These are phyloP conservation scores for Echeveria elegans DNA, from an alignment of 164 flowering plant species.

Conservation along the genomic window DNA sequence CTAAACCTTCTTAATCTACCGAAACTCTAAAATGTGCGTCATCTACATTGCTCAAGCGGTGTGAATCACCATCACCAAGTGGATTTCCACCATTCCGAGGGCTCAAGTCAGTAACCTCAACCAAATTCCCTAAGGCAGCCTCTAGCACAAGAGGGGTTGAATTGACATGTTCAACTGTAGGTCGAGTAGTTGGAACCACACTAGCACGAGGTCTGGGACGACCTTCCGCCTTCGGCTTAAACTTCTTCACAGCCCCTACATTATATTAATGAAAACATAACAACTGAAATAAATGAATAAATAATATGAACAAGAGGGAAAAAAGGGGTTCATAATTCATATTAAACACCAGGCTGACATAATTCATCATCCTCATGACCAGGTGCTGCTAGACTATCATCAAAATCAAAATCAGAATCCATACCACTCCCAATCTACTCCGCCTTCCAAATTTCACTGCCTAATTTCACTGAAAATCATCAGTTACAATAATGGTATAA, in stretches of 20 bases:
- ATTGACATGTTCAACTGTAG: background rate
- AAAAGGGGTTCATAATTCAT: background rate
- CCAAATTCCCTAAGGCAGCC: no score
- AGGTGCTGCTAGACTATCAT: background rate
- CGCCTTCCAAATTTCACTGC: no score
- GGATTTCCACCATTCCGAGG: background rate
- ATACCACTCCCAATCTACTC: background rate
- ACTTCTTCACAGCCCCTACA: background rate
- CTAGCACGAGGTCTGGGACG: background rate
- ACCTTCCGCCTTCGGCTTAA: background rate
- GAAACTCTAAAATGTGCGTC: background rate
- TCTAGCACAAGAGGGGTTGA: no score
- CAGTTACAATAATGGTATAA: no score
- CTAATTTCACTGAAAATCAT: no score
- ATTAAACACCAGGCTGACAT: background rate
- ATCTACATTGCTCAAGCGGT: background rate
- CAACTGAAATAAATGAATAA: no score
- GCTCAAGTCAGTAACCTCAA: background rate
- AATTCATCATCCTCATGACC: background rate
- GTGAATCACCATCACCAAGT: background rate
- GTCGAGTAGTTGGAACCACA: background rate
- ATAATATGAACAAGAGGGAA: background rate
- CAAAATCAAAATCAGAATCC: slow-evolving; percentile 1
- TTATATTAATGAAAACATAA: no score
- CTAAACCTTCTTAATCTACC: background rate